A percentile compares a stretch with the other conserved stretches of the same genome.
Evolutionary conservation across 108 stramenopile genomes (phyloP).

Genomic region (Parmales sp.): DNA sequence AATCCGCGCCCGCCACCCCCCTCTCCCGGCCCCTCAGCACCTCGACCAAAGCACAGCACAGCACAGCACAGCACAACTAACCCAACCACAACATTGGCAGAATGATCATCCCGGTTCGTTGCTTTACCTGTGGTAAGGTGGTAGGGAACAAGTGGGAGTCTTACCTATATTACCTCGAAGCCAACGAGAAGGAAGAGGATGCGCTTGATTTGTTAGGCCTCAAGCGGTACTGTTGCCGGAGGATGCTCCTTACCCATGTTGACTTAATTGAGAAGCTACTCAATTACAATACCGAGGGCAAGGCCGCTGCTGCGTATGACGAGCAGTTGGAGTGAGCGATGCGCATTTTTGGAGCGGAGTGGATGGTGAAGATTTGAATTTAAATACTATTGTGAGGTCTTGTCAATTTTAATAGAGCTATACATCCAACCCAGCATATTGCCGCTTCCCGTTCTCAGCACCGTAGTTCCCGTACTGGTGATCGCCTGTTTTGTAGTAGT

Average conservation of each 20-base stretch:
- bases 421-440: too few relatives aligned
- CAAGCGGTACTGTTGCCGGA: conserved; percentile 96
- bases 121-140: conserved; percentile 99
- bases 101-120: conserved; percentile 99
- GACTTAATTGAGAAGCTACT: conserved; percentile 99
- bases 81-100: too few relatives aligned
- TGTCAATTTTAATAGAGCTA: too few relatives aligned
- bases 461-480: background rate
- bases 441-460: background rate
- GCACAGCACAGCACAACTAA: too few relatives aligned
- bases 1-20: too few relatives aligned
- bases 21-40: too few relatives aligned
- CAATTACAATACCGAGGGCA: conserved; percentile 98
- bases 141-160: conserved; percentile 99
- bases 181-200: conserved; percentile 90
- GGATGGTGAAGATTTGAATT: too few relatives aligned
- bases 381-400: too few relatives aligned
- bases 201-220: conserved; percentile 94
- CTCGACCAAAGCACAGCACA: too few relatives aligned
- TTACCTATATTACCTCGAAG: conserved; percentile 83
- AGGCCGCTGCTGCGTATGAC: too few relatives aligned
- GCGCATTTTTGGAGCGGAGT: too few relatives aligned
- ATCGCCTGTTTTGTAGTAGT: conserved; percentile 76
- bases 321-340: too few relatives aligned
- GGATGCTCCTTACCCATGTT: conserved; percentile 99